Percentiles rank a stretch among this genome's conserved stretches.
Conservation (phyloP, 78 protist species). For the Abeoforma whisleri region DNA sequence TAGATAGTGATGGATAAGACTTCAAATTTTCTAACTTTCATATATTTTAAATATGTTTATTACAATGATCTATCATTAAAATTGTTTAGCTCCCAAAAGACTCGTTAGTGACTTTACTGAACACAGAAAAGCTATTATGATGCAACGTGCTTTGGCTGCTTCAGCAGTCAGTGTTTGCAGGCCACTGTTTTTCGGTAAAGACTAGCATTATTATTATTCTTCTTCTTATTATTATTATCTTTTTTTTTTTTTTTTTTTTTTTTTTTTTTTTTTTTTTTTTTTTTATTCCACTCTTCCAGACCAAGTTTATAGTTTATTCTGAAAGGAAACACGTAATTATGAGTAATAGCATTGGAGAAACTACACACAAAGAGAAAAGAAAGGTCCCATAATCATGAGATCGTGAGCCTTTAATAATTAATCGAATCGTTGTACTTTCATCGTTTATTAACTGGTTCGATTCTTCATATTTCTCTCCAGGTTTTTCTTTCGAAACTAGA, state of each 20-base stretch:
- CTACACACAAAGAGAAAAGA: no score
- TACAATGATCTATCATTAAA: background rate
- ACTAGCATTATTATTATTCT: no score
- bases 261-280: background rate
- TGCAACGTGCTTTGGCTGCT: background rate
- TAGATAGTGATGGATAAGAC: no score
- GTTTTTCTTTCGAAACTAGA: background rate
- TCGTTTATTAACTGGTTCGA: background rate
- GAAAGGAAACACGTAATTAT: background rate
- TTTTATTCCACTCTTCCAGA: background rate
- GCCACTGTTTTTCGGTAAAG: background rate
- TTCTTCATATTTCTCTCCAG: background rate
- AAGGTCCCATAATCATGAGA: no score
- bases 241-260: background rate
- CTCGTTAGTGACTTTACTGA: background rate
- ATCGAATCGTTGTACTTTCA: no score
- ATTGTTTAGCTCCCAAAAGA: background rate
- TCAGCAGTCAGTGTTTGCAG: background rate
- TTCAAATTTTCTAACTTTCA: no score
- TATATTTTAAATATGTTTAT: no score
- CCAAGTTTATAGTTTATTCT: background rate
- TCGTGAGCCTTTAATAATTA: no score
- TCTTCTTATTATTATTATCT: background rate
- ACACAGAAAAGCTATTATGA: background rate
- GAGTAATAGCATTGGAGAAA: no score